Conservation (phyloP, 2,329 filamentous ascomycete species). For the Colletotrichum godetiae region DNA sequence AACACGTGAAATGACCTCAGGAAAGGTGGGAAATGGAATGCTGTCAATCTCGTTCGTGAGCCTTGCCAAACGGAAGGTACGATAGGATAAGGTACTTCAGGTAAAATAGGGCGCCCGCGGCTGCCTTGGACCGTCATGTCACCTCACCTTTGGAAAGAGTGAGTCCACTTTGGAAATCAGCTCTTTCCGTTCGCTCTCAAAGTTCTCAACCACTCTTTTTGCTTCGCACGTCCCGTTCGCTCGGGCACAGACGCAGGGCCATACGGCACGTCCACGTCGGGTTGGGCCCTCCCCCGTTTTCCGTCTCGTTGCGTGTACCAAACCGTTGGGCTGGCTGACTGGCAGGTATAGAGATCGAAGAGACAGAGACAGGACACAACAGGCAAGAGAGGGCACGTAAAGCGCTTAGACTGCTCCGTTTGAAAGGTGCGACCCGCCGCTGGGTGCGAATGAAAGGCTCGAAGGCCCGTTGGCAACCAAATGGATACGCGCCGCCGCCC, state of each 20-base stretch:
- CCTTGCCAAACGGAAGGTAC: not conserved
- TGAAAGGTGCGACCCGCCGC: not conserved
- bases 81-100: not conserved
- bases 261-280: not conserved
- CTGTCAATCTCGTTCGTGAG: conserved; percentile 19
- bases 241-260: not conserved
- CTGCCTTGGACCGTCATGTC: conserved; percentile 1
- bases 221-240: not conserved
- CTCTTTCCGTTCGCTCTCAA: too few species aligned
- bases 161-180: conserved; percentile 19
- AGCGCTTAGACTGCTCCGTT: conserved; percentile 1
- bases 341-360: not conserved
- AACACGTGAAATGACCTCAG: conserved; percentile 23
- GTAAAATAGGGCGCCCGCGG: not conserved
- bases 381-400: not conserved
- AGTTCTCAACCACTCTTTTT: not conserved
- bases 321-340: not conserved
- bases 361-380: not conserved
- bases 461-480: too few species aligned
- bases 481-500: not conserved
- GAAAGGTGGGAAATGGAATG: conserved; percentile 30
- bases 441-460: not conserved
- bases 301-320: not conserved
- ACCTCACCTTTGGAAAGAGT: conserved; percentile 8
- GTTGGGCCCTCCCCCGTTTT: conserved; percentile 1